phyloP scores from a whole-genome alignment of 2,329 filamentous ascomycete species.

The Epichloe elymi region DNA sequence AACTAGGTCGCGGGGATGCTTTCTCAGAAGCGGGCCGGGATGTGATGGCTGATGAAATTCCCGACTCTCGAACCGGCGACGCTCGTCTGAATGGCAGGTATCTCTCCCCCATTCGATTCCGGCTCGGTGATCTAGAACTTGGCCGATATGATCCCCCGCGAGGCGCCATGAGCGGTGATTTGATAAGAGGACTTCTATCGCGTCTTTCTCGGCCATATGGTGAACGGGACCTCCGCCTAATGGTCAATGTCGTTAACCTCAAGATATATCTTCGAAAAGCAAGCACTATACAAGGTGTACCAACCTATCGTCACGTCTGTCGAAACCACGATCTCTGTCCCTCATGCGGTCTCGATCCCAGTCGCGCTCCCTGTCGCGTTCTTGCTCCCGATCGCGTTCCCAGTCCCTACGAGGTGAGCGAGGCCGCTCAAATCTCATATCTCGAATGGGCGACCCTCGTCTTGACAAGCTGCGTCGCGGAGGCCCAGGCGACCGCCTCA shows the following conservation, averaged over 20 bases:
- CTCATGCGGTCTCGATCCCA: constrained; percentile 17
- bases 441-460: constrained; percentile 22
- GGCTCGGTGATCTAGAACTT: constrained; percentile 32
- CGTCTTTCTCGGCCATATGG: constrained; percentile 35
- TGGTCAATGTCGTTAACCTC: constrained; percentile 9
- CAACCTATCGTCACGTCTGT: constrained; percentile 29
- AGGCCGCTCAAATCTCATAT: constrained; percentile 25
- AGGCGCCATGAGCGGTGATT: constrained; percentile 16
- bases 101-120: constrained; percentile 32
- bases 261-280: neutral
- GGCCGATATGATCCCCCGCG: constrained; percentile 36
- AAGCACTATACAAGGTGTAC: neutral
- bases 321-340: constrained; percentile 21
- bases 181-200: constrained; percentile 19
- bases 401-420: constrained; percentile 25
- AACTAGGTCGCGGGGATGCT: constrained; percentile 38
- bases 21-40: constrained; percentile 38
- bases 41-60: constrained; percentile 34
- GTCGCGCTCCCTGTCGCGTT: constrained; percentile 20
- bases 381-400: constrained; percentile 20
- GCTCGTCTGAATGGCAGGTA: constrained; percentile 32
- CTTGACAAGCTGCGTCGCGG: constrained; percentile 25
- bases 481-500: constrained; percentile 22
- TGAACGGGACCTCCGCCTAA: constrained; percentile 41
- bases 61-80: constrained; percentile 36